These are phyloP conservation scores for Suillus subaureus DNA, from an alignment of 768 basidiomycete genomes.

Conservation along the genomic window DNA sequence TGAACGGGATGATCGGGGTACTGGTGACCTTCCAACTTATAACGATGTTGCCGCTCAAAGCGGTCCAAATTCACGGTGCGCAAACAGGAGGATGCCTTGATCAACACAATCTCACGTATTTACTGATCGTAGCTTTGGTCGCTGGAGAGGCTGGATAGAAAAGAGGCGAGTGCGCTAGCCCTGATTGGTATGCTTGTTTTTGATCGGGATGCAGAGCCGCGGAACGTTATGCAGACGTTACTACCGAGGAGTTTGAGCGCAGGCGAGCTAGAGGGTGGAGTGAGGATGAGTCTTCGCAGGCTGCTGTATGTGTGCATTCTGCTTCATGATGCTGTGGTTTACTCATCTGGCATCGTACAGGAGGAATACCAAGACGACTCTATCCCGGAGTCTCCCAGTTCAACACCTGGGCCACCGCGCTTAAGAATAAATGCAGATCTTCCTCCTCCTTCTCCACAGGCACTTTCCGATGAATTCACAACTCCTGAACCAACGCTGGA, in stretches of 20 bases:
- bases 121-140: conserved; percentile 62
- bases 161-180: conserved; percentile 56
- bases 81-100: conserved; percentile 7
- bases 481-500: conserved; percentile 19
- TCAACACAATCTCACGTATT: conserved; percentile 11
- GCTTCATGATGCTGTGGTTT: conserved; percentile 1
- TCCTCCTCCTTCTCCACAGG: conserved; percentile 21
- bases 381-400: conserved; percentile 11
- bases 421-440: conserved; percentile 48
- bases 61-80: conserved; percentile 82
- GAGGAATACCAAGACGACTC: conserved; percentile 12
- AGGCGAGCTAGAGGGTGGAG: conserved; percentile 76
- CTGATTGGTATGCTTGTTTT: conserved; percentile 8
- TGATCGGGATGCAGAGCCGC: conserved; percentile 59
- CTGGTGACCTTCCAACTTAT: conserved; percentile 73
- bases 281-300: conserved; percentile 33
- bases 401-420: conserved; percentile 33
- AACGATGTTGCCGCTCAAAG: conserved; percentile 76
- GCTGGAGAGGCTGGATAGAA: conserved; percentile 89
- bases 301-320: conserved; percentile 19
- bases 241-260: conserved; percentile 56
- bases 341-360: conserved; percentile 12
- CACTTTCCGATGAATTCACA: conserved; percentile 7
- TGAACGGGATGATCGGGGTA: conserved; percentile 45
- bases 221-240: conserved; percentile 73